These are phyloP conservation scores for Geosmithia putterillii DNA, from an alignment of 2,329 filamentous ascomycete genomes.

Conservation along the genomic window DNA sequence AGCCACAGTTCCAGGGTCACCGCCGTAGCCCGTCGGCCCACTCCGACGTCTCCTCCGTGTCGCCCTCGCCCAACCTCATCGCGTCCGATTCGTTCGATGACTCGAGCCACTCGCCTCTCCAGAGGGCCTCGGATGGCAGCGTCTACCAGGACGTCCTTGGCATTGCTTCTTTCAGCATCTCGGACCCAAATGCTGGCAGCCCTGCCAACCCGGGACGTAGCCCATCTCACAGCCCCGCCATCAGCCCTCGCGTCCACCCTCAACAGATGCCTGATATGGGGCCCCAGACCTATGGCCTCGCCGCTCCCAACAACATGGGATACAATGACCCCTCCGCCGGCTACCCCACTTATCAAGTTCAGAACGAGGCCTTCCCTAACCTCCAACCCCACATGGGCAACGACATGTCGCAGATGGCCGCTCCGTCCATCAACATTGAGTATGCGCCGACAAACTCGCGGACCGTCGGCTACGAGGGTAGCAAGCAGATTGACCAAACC, in stretches of 20 bases:
- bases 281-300: slow-evolving; percentile 36
- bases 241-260: slow-evolving; percentile 49
- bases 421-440: slow-evolving; percentile 92
- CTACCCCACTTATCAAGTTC: slow-evolving; percentile 23
- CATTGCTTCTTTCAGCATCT: slow-evolving; percentile 71
- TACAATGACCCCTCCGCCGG: slow-evolving; percentile 18
- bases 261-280: slow-evolving; percentile 41
- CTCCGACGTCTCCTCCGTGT: slow-evolving; percentile 79
- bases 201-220: slow-evolving; percentile 61
- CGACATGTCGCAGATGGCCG: slow-evolving; percentile 69
- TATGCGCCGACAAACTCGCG: slow-evolving; percentile 53
- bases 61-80: slow-evolving; percentile 70
- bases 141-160: slow-evolving; percentile 69
- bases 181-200: slow-evolving; percentile 54
- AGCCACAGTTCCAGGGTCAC: slow-evolving; percentile 63
- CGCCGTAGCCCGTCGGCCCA: slow-evolving; percentile 80
- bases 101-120: slow-evolving; percentile 67
- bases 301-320: slow-evolving; percentile 21
- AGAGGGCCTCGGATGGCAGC: slow-evolving; percentile 57
- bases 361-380: slow-evolving; percentile 38
- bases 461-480: slow-evolving; percentile 25
- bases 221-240: slow-evolving; percentile 62
- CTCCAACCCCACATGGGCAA: slow-evolving; percentile 31
- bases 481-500: slow-evolving; percentile 58
- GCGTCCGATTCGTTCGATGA: slow-evolving; percentile 71